Conservation (phyloP, 164 flowering plant genomes). For the Chimonanthus salicifolius region DNA sequence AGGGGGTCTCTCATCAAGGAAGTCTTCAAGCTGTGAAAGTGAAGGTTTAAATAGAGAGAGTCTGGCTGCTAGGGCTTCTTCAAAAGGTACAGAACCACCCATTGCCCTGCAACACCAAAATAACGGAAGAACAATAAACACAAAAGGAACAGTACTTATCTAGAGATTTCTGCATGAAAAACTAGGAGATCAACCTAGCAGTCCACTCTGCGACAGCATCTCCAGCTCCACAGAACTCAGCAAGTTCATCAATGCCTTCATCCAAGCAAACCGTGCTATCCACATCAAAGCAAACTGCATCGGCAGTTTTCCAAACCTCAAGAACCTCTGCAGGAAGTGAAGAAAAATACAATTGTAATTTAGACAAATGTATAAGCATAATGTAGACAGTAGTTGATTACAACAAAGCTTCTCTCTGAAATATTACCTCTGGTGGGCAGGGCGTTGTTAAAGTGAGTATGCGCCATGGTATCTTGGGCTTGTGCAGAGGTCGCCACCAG, state of each 20-base stretch:
- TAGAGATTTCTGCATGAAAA: not conserved
- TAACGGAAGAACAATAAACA: conserved; percentile 9
- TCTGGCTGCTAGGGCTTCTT: conserved; percentile 93
- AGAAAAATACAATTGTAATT: not conserved
- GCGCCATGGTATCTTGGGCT: conserved; percentile 21
- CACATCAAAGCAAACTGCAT: conserved; percentile 97
- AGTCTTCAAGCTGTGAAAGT: conserved; percentile 64
- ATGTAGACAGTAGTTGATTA: not conserved
- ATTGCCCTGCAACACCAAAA: conserved; percentile 59
- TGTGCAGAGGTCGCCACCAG: conserved; percentile 37
- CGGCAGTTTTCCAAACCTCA: conserved; percentile 57
- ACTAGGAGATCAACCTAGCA: conserved; percentile 45
- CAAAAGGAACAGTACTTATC: not conserved
- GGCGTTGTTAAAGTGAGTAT: conserved; percentile 30
- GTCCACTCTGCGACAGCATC: conserved; percentile 99
- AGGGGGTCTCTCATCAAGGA: conserved; percentile 79
- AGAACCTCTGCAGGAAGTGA: conserved; percentile 43
- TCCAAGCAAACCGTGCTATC: conserved; percentile 98
- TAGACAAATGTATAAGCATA: not conserved
- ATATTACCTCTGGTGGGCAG: conserved; percentile 45
- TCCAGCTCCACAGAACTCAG: conserved; percentile 99
- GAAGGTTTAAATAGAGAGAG: conserved; percentile 85
- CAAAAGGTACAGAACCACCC: conserved; percentile 95
- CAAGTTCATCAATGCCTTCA: conserved; percentile 98
- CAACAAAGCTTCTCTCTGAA: not conserved